A percentile compares a stretch with the other conserved stretches of the same genome.
Conservation (phyloP, 257 asterid genomes). For the Lantana camara region DNA sequence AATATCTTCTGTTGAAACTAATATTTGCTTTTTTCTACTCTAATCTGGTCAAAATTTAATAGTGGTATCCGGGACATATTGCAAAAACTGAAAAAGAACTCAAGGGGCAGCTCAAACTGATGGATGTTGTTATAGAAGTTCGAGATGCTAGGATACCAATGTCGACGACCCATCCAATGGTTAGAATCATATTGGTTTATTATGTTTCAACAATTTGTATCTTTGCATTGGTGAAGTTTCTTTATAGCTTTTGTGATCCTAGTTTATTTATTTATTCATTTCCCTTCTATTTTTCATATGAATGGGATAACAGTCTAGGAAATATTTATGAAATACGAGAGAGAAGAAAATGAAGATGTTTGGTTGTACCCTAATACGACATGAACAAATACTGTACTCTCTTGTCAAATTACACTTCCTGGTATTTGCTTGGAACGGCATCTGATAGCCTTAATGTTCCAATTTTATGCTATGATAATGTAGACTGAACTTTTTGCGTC, state of each 20-base stretch:
- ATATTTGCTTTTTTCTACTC: constrained; percentile 24
- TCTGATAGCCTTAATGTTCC: constrained; percentile 9
- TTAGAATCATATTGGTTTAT: constrained; percentile 26
- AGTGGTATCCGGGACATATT: constrained; percentile 99
- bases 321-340: neutral
- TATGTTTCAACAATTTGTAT: constrained; percentile 16
- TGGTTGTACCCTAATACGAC: no score
- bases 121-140: constrained; percentile 98
- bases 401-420: no score
- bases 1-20: constrained; percentile 14
- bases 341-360: neutral
- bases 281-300: neutral
- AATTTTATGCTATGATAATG: constrained; percentile 1
- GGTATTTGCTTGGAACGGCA: no score
- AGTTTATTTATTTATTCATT: neutral
- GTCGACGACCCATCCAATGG: constrained; percentile 93
- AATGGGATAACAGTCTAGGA: neutral
- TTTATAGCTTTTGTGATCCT: constrained; percentile 3
- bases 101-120: constrained; percentile 89
- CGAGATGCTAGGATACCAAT: constrained; percentile 96
- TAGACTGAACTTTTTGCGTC: constrained; percentile 6
- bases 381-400: no score
- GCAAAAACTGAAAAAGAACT: constrained; percentile 94
- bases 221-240: neutral
- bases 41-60: constrained; percentile 27